Evolutionary conservation across 768 basidiomycete genomes (phyloP).

Genomic region (Terana coerulea): DNA sequence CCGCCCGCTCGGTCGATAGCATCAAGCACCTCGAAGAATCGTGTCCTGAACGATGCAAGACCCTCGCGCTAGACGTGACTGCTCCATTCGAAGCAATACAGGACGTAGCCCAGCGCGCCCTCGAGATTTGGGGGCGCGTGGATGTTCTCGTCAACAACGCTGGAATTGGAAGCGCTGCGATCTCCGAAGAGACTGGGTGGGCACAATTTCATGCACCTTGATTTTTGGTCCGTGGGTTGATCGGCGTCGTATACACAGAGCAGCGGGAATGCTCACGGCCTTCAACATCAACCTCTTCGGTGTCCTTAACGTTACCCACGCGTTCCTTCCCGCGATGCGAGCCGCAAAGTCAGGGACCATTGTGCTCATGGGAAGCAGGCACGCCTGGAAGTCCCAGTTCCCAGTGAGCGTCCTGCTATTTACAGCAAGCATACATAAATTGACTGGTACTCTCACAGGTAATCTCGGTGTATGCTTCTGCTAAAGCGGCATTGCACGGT

Average conservation of each 20-base stretch:
- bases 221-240: too few relatives aligned
- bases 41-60: conserved; percentile 21
- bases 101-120: conserved; percentile 31
- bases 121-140: conserved; percentile 26
- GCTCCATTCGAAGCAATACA: conserved; percentile 31
- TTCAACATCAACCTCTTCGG: conserved; percentile 39
- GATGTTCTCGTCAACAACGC: conserved; percentile 42
- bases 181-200: conserved; percentile 40
- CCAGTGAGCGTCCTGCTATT: conserved; percentile 19
- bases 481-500: conserved; percentile 27
- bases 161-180: conserved; percentile 33
- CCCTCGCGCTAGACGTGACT: conserved; percentile 50
- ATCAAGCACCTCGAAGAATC: conserved; percentile 26
- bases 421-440: background rate
- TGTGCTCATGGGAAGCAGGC: conserved; percentile 31
- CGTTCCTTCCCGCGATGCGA: conserved; percentile 36
- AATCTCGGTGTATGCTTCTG: conserved; percentile 18
- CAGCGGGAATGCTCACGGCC: conserved; percentile 23
- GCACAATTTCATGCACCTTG: background rate
- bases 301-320: conserved; percentile 35
- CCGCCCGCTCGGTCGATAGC: conserved; percentile 41
- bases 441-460: background rate
- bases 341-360: conserved; percentile 27
- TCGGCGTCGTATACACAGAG: too few relatives aligned
- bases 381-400: conserved; percentile 29